A percentile compares a stretch with the other conserved stretches of the same genome.
Evolutionary conservation across 208 protist species (phyloP).

Genomic region (Wallacemonas sp.): DNA sequence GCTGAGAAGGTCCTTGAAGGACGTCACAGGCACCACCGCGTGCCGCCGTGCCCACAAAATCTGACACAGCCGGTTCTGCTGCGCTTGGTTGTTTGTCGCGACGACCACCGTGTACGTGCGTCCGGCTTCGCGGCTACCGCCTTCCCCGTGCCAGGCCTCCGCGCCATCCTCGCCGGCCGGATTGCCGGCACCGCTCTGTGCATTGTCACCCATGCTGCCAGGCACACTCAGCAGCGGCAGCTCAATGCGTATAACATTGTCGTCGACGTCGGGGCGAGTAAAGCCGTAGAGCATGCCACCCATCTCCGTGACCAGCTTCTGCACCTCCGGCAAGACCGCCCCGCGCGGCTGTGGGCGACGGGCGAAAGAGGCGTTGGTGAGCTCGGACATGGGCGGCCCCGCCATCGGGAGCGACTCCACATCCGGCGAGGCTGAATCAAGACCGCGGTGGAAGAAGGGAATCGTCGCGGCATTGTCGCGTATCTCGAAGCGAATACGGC

Average conservation of each 20-base stretch:
- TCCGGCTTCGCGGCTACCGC: not conserved
- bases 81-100: conserved; percentile 62
- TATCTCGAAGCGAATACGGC: conserved; percentile 71
- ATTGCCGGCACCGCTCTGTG: conserved; percentile 19
- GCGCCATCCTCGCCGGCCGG: conserved; percentile 5
- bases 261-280: conserved; percentile 44
- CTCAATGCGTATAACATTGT: conserved; percentile 62
- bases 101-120: conserved; percentile 71
- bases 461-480: conserved; percentile 53
- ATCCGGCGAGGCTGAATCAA: not conserved
- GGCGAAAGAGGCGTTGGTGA: not conserved
- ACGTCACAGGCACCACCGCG: conserved; percentile 79
- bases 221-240: conserved; percentile 76
- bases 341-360: conserved; percentile 14
- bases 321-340: conserved; percentile 28
- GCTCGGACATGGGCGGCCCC: not conserved
- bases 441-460: conserved; percentile 13
- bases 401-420: not conserved
- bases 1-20: conserved; percentile 61
- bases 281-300: conserved; percentile 68
- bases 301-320: conserved; percentile 44
- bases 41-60: conserved; percentile 82
- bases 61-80: conserved; percentile 69
- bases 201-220: conserved; percentile 30
- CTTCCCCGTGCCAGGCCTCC: not conserved